phyloP scores from a whole-genome alignment of 2,329 filamentous ascomycete genomes.

The Apiospora kogelbergensis region DNA sequence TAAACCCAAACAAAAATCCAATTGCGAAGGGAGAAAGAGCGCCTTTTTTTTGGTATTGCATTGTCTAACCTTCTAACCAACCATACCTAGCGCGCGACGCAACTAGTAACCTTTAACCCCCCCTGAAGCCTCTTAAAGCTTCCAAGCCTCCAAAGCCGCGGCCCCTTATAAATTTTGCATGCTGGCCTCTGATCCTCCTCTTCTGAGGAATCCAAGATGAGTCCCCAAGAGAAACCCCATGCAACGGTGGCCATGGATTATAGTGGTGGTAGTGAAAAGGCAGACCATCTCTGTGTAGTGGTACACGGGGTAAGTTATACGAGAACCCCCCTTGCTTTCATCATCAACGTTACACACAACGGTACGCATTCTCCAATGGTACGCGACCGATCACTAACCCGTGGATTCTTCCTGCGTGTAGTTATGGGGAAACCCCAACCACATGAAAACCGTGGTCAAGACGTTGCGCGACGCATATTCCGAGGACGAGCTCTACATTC shows the following conservation, averaged over 20 bases:
- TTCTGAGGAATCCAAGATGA: not conserved
- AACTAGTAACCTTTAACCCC: not conserved
- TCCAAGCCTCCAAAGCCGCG: not conserved
- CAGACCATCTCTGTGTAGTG: conserved; percentile 74
- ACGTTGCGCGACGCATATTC: conserved; percentile 61
- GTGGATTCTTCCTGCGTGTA: conserved; percentile 30
- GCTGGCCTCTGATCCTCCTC: not conserved
- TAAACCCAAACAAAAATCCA: not conserved
- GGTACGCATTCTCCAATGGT: conserved; percentile 9
- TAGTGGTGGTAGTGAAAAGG: conserved; percentile 51
- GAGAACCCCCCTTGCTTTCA: conserved; percentile 12
- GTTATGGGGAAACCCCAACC: conserved; percentile 77
- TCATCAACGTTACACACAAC: not conserved
- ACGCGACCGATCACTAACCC: conserved; percentile 22
- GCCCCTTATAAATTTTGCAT: not conserved
- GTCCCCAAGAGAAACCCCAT: not conserved
- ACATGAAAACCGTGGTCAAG: conserved; percentile 68
- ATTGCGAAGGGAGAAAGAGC: not conserved
- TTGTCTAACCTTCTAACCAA: not conserved
- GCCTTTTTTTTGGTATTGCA: not conserved
- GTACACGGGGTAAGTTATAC: conserved; percentile 66
- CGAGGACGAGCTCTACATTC: conserved; percentile 65
- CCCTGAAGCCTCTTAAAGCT: not conserved
- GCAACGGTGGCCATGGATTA: conserved; percentile 40
- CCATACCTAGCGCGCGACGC: not conserved